Evolutionary conservation across 2,329 filamentous ascomycete genomes (phyloP).

Genomic region (Microdochium trichocladiopsis): DNA sequence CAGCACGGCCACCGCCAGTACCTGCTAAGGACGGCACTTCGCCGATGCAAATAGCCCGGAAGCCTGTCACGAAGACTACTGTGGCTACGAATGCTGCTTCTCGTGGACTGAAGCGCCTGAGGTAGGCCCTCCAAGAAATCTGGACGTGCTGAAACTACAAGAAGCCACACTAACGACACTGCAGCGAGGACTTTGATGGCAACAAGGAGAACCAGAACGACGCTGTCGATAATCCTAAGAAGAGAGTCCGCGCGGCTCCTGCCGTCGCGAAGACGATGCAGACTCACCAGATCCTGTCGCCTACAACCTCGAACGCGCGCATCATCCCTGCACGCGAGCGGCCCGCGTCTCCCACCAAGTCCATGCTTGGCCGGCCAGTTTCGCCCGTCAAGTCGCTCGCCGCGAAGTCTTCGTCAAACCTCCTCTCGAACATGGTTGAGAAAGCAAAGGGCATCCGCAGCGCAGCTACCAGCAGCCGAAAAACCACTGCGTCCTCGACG

Average conservation of each 20-base stretch:
- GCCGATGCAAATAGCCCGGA: conserved; percentile 24
- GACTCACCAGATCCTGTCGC: conserved; percentile 64
- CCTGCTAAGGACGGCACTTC: conserved; percentile 40
- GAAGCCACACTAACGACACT: conserved; percentile 14
- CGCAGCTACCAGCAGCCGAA: conserved; percentile 34
- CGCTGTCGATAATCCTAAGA: conserved; percentile 61
- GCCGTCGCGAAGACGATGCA: conserved; percentile 31
- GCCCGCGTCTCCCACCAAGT: background rate
- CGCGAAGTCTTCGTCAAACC: conserved; percentile 28
- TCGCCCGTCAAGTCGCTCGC: conserved; percentile 34
- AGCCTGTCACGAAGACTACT: conserved; percentile 20
- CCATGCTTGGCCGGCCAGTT: conserved; percentile 20
- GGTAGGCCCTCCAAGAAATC: conserved; percentile 30
- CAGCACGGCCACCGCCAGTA: conserved; percentile 34
- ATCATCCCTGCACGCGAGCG: conserved; percentile 45
- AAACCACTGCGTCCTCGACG: conserved; percentile 36
- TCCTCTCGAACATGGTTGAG: conserved; percentile 52
- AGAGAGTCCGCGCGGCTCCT: conserved; percentile 42
- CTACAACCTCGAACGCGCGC: conserved; percentile 74
- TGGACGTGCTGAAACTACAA: conserved; percentile 5
- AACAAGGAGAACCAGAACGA: conserved; percentile 68
- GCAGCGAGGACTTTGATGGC: conserved; percentile 55
- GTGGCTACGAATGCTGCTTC: conserved; percentile 1
- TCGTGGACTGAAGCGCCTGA: conserved; percentile 39
- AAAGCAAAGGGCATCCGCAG: conserved; percentile 49